Base-by-base conservation (phyloP, 2,329 filamentous ascomycete genomes). In the Claviceps sp. region DNA sequence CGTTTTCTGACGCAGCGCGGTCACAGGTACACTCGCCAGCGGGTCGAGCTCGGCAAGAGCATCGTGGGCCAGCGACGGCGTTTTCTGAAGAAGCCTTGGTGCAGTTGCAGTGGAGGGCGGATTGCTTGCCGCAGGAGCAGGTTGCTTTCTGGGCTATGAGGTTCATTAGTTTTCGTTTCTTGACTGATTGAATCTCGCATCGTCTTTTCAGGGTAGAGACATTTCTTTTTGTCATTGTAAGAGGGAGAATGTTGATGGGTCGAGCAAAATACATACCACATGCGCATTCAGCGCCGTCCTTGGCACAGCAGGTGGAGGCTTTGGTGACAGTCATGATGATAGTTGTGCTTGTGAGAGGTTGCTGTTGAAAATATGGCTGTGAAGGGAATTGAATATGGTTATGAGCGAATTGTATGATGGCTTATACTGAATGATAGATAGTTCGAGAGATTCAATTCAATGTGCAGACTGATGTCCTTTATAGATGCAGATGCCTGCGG, bases 91-190 rank as follows among this genome's bases (percentile, higher is more conserved):
- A 57, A 4, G 89, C 78, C 69, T 88, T 90, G 62, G 81, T 81
- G 73, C 91, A 96, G 56, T 75, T 85, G 79, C 91, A 97, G 67
- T 90, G 77, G 48, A 95, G 81, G 48, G 91, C 91, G 4, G 82
- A 80, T 66, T 93, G 79, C 74, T 95, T 82, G 64, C 91, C 91
- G 67, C 91, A 97, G 16, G 88, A 94, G 80, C 89, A 95, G 55
- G 75, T 84, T 8, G 81, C 81, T 68, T 84, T 75, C 61, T 79
- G 68, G 60, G 80, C 81, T 80, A 30, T 9, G 1, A 5, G 3
- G 16, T 4, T 14, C 22, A 42, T 50, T 11, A 20, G 20, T 24
- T 26, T n/a, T 5, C 5, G 5, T 20, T 20, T 26, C 4, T 26
- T 30, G 4, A 7, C 26, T 13, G 4, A 13, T 20, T 16, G 11